These are phyloP conservation scores for Blattamonas nauphoetae DNA, from an alignment of 78 protist genomes.

Conservation along the genomic window DNA sequence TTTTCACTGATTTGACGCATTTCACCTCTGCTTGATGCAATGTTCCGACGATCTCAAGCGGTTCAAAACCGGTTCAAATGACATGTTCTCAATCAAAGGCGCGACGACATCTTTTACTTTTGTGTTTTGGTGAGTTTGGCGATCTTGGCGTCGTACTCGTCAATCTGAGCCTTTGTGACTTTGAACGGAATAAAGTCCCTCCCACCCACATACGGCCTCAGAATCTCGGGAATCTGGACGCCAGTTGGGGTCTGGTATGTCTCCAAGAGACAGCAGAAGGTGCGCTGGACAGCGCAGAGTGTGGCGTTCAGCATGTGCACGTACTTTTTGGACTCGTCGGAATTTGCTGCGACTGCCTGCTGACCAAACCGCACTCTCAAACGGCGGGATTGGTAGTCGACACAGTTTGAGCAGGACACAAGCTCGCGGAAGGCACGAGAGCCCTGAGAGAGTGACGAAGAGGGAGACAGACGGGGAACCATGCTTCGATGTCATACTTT, in stretches of 20 bases:
- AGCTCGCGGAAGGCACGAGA: conserved; percentile 85
- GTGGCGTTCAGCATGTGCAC: conserved; percentile 98
- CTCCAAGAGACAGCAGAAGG: conserved; percentile 94
- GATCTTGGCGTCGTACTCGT: not conserved
- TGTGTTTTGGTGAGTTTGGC: not conserved
- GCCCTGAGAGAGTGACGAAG: no score
- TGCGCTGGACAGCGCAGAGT: conserved; percentile 86
- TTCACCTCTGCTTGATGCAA: no score
- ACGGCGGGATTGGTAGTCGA: conserved; percentile 73
- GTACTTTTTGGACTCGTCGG: conserved; percentile 65
- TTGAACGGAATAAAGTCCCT: not conserved
- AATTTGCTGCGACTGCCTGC: conserved; percentile 23
- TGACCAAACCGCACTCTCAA: conserved; percentile 21
- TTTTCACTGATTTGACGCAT: no score
- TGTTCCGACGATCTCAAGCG: no score
- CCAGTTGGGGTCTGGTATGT: conserved; percentile 84
- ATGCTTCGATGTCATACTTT: conserved; percentile 97
- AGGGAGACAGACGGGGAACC: no score
- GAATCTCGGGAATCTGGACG: conserved; percentile 18
- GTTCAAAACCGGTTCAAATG: no score
- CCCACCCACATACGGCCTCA: conserved; percentile 3
- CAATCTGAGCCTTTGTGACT: not conserved
- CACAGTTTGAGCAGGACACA: conserved; percentile 99
- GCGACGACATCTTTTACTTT: not conserved
- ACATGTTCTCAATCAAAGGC: no score